phyloP scores from a whole-genome alignment of 2,329 filamentous ascomycete species.

The Paecilomyces niveus region DNA sequence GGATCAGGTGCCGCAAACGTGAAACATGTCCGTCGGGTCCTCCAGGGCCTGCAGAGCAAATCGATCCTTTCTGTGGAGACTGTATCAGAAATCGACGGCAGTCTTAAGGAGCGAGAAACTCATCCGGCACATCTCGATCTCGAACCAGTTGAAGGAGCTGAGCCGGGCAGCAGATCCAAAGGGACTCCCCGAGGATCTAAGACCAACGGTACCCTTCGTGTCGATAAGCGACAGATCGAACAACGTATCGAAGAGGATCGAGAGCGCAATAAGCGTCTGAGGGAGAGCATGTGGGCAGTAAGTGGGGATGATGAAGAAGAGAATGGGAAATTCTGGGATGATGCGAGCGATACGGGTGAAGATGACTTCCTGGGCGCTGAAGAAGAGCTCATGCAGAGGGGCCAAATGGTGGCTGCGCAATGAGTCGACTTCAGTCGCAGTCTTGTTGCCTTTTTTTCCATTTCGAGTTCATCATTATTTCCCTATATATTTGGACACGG shows the following conservation, averaged over 20 bases:
- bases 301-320: conserved; percentile 60
- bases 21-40: conserved; percentile 78
- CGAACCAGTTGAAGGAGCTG: conserved; percentile 25
- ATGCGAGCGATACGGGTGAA: conserved; percentile 76
- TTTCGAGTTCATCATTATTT: neutral
- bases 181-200: conserved; percentile 21
- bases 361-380: conserved; percentile 72
- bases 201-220: conserved; percentile 36
- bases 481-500: neutral
- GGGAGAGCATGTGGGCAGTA: conserved; percentile 92
- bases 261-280: conserved; percentile 82
- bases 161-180: conserved; percentile 16
- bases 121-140: conserved; percentile 51
- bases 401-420: conserved; percentile 31
- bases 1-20: conserved; percentile 88
- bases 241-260: conserved; percentile 95
- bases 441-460: neutral
- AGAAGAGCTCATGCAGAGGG: conserved; percentile 62
- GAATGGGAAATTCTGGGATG: conserved; percentile 76
- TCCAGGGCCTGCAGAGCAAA: conserved; percentile 64
- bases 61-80: conserved; percentile 66
- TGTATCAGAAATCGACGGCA: conserved; percentile 72
- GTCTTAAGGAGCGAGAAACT: conserved; percentile 70
- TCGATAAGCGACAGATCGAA: conserved; percentile 86
- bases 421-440: neutral